Evolutionary conservation across 1,284 basidiomycete genomes (phyloP).

Genomic region (Anthracocystis walkeri): DNA sequence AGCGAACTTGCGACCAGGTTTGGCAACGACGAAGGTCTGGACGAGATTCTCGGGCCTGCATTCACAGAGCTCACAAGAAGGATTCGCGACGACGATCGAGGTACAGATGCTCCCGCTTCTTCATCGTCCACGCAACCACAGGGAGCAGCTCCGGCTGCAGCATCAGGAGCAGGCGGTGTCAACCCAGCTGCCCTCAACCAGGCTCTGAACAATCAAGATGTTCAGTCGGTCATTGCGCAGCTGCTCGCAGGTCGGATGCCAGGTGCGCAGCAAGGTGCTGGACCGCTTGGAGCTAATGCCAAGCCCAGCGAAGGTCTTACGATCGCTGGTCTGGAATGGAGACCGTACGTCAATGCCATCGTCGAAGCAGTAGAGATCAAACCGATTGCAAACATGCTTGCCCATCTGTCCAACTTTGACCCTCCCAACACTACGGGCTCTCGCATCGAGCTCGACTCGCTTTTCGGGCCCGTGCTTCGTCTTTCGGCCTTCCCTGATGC

Average conservation of each 20-base stretch:
- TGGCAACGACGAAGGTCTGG: slow-evolving; percentile 69
- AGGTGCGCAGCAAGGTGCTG: slow-evolving; percentile 19
- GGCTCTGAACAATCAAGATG: slow-evolving; percentile 53
- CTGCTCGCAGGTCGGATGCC: slow-evolving; percentile 53
- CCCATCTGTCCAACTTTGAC: slow-evolving; percentile 79
- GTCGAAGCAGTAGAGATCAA: slow-evolving; percentile 85
- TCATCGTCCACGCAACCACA: slow-evolving; percentile 4
- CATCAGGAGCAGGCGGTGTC: slow-evolving; percentile 21
- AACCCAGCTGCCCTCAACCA: slow-evolving; percentile 42
- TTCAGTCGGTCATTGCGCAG: slow-evolving; percentile 59
- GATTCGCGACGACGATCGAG: slow-evolving; percentile 56
- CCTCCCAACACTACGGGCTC: slow-evolving; percentile 75
- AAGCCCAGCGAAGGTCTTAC: slow-evolving; percentile 62
- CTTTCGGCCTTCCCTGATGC: slow-evolving; percentile 63
- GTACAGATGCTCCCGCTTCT: slow-evolving; percentile 19
- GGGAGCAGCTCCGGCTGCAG: neutral
- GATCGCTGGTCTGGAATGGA: slow-evolving; percentile 76
- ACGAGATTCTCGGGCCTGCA: slow-evolving; percentile 72
- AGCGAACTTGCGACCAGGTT: slow-evolving; percentile 72
- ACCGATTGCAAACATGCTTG: slow-evolving; percentile 79
- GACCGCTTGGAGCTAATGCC: slow-evolving; percentile 2
- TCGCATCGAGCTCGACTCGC: slow-evolving; percentile 60
- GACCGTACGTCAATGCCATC: slow-evolving; percentile 84
- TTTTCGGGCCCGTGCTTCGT: slow-evolving; percentile 63
- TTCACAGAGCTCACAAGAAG: slow-evolving; percentile 60